phyloP scores from a whole-genome alignment of 2,329 filamentous ascomycete genomes.

The Colletotrichum phormii region DNA sequence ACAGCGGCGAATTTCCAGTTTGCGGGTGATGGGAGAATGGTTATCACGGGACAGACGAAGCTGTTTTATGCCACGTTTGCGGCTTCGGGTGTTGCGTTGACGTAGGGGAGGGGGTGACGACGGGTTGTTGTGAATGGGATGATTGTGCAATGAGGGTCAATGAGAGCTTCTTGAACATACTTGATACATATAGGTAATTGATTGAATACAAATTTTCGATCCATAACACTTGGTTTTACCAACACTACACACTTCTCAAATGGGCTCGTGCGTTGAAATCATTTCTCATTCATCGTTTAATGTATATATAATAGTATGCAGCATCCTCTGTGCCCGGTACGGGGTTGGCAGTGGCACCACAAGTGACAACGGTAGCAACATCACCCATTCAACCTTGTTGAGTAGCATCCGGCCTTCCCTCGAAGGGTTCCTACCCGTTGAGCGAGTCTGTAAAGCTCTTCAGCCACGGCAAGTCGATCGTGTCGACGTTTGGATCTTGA shows the following conservation, averaged over 20 bases:
- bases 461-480: background rate
- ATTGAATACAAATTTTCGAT: background rate
- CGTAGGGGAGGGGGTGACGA: background rate
- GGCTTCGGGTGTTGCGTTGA: constrained; percentile 33
- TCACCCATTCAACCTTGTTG: background rate
- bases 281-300: background rate
- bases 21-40: constrained; percentile 49
- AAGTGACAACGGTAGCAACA: background rate
- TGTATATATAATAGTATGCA: background rate
- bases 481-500: constrained; percentile 34
- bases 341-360: too few relatives aligned
- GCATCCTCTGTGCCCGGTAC: background rate
- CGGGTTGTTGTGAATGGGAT: too few relatives aligned
- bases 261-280: background rate
- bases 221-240: background rate
- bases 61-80: constrained; percentile 47
- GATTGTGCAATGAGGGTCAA: too few relatives aligned
- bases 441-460: background rate
- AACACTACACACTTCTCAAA: accelerated
- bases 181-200: background rate
- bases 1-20: constrained; percentile 60
- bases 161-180: too few relatives aligned
- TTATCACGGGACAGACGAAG: constrained; percentile 49
- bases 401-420: background rate
- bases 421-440: background rate